These are phyloP conservation scores for Penicillium verrucosum DNA, from an alignment of 2,329 filamentous ascomycete species.

Conservation along the genomic window DNA sequence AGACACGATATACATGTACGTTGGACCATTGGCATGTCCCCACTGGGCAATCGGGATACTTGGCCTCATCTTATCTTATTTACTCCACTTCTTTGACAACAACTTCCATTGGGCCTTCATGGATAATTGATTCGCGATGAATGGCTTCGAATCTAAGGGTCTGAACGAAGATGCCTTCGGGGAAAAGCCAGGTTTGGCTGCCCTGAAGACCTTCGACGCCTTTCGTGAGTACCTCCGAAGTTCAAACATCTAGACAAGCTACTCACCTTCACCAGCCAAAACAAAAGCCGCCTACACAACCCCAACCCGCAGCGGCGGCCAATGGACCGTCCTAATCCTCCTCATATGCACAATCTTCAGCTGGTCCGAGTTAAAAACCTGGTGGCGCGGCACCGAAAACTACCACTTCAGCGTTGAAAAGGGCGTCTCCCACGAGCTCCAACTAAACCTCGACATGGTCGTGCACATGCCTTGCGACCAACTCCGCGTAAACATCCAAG, in stretches of 20 bases:
- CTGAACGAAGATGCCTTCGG: constrained; percentile 79
- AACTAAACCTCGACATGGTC: constrained; percentile 95
- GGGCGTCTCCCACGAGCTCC: constrained; percentile 78
- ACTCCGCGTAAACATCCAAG: constrained; percentile 95
- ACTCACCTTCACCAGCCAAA: constrained; percentile 64
- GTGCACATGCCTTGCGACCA: constrained; percentile 82
- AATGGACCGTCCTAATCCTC: constrained; percentile 85
- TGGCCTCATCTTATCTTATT: constrained; percentile 30
- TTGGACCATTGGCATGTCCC: neutral
- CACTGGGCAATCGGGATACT: constrained; percentile 23
- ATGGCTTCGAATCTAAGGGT: constrained; percentile 68
- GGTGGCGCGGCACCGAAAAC: constrained; percentile 79
- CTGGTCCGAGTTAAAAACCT: constrained; percentile 72
- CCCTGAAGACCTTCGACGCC: constrained; percentile 84
- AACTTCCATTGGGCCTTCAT: constrained; percentile 24
- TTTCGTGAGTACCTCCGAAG: constrained; percentile 67
- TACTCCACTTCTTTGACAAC: constrained; percentile 19
- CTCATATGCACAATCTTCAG: constrained; percentile 71
- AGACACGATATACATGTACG: neutral
- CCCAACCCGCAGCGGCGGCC: constrained; percentile 78
- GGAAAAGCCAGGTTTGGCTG: constrained; percentile 60
- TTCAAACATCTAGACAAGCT: neutral
- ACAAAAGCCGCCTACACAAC: constrained; percentile 91
- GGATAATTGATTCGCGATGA: constrained; percentile 55
- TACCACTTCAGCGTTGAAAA: constrained; percentile 95